Conservation (phyloP, 148 eudicot genomes). For the Dianthus caryophyllus region DNA sequence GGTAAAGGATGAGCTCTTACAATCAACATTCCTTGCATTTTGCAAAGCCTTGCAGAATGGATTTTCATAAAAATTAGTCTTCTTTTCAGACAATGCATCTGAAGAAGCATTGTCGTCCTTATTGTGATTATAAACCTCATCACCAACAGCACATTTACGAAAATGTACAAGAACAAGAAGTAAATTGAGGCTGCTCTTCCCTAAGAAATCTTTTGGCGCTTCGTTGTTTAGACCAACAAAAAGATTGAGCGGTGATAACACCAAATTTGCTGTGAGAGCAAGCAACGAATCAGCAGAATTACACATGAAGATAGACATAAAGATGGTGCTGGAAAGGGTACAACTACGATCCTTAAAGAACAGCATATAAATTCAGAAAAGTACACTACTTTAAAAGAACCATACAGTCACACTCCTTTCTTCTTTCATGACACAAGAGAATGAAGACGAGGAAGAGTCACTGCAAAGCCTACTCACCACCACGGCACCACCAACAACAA, state of each 20-base stretch:
- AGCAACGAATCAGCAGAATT: slow-evolving; percentile 17
- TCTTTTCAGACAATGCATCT: slow-evolving; percentile 46
- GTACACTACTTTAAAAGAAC: too few species aligned
- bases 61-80: slow-evolving; percentile 52
- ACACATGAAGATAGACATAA: not conserved
- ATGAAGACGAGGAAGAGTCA: too few species aligned
- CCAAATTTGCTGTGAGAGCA: slow-evolving; percentile 71
- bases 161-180: slow-evolving; percentile 79
- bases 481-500: too few species aligned
- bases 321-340: too few species aligned
- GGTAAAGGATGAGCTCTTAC: slow-evolving; percentile 37
- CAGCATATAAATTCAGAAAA: too few species aligned
- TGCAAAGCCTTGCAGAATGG: slow-evolving; percentile 79
- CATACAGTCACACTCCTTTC: too few species aligned
- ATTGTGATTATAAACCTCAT: slow-evolving; percentile 38
- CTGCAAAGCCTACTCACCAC: too few species aligned
- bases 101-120: slow-evolving; percentile 32
- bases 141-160: slow-evolving; percentile 45
- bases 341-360: too few species aligned
- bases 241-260: slow-evolving; percentile 66
- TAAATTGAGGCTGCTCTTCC: slow-evolving; percentile 64
- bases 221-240: slow-evolving; percentile 55
- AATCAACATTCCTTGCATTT: slow-evolving; percentile 68
- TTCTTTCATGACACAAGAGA: too few species aligned
- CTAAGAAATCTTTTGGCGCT: slow-evolving; percentile 58